These are phyloP conservation scores for Colletotrichum orchidophilum DNA, from an alignment of 2,329 filamentous ascomycete genomes.

Conservation along the genomic window DNA sequence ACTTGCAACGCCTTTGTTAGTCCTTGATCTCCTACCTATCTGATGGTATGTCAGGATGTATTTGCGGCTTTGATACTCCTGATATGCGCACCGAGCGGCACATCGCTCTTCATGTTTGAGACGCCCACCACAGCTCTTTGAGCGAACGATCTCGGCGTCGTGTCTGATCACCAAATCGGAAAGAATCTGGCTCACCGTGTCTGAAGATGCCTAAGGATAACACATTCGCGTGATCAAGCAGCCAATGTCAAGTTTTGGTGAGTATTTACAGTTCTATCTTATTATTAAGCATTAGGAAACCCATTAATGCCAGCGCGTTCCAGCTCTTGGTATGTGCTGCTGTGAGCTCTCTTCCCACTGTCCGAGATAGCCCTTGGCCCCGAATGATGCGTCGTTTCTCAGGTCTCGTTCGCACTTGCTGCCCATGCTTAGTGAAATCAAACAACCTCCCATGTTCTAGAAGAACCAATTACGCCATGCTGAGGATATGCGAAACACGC, in stretches of 20 bases:
- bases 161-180: too few relatives aligned
- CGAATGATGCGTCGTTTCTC: constrained; percentile 27
- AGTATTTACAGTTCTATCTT: constrained; percentile 19
- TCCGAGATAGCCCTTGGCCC: background rate
- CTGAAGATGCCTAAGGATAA: too few relatives aligned
- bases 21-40: too few relatives aligned
- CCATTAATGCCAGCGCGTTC: constrained; percentile 41
- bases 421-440: background rate
- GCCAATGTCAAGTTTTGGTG: background rate
- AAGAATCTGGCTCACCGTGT: too few relatives aligned
- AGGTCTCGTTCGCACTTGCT: constrained; percentile 9
- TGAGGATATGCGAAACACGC: background rate
- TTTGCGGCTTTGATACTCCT: too few relatives aligned
- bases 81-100: too few relatives aligned
- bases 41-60: too few relatives aligned
- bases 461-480: background rate
- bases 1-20: too few relatives aligned
- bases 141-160: too few relatives aligned
- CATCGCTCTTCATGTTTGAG: too few relatives aligned
- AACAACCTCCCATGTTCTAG: background rate
- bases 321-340: constrained; percentile 52
- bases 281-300: constrained; percentile 31
- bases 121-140: too few relatives aligned
- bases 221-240: too few relatives aligned
- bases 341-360: constrained; percentile 20